These are phyloP conservation scores for Gossypium gossypioides DNA, from an alignment of 441 rosid genomes.

Conservation along the genomic window DNA sequence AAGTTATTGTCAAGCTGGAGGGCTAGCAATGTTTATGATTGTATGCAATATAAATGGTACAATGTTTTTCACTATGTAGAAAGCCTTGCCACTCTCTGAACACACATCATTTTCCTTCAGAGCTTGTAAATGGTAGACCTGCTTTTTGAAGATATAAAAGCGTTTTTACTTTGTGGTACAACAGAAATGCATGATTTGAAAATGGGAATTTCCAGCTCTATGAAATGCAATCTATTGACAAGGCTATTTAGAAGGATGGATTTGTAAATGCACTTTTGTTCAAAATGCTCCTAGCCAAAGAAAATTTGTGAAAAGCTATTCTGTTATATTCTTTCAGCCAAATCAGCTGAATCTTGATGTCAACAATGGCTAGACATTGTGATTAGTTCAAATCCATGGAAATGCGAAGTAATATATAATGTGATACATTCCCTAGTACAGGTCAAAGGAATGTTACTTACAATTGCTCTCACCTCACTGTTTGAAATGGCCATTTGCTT, in stretches of 20 bases:
- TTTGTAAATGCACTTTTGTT: background rate
- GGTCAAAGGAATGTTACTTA: no score
- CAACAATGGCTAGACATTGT: no score
- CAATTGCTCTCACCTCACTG: no score
- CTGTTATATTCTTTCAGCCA: no score
- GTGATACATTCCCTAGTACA: no score
- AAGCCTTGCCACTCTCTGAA: background rate
- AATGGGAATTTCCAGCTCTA: background rate
- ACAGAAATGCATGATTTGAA: background rate
- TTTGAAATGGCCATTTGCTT: no score
- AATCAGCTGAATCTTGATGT: no score
- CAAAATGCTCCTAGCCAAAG: background rate
- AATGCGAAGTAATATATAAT: no score
- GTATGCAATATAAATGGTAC: slow-evolving; percentile 6
- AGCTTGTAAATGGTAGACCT: background rate
- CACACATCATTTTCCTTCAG: background rate
- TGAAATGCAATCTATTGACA: background rate
- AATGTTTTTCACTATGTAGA: background rate
- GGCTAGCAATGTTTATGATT: background rate
- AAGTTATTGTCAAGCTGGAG: slow-evolving; percentile 1
- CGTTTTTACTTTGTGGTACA: background rate
- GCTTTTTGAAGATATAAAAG: background rate
- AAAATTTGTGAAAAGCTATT: background rate
- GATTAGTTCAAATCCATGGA: no score
- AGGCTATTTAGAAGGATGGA: background rate